Conservation (phyloP, 1,284 basidiomycete genomes). For the Farysia itapuensis region DNA sequence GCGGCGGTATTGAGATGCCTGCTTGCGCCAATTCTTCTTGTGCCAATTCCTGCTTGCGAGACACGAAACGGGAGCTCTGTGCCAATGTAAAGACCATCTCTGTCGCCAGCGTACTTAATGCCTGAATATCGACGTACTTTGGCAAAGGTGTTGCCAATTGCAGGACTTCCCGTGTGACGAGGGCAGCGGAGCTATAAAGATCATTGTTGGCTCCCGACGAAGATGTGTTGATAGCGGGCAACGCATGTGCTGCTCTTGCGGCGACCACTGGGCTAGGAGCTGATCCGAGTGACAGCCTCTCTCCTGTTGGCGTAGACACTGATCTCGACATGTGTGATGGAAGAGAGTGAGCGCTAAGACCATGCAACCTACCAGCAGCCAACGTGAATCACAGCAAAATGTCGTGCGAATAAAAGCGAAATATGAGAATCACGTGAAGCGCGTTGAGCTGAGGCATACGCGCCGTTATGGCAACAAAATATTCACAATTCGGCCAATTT, state of each 20-base stretch:
- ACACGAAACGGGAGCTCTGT: conserved; percentile 43
- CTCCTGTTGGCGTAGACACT: conserved; percentile 10
- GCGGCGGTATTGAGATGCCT: conserved; percentile 10
- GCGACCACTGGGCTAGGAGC: conserved; percentile 7
- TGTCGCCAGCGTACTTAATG: conserved; percentile 81
- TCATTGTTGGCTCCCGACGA: conserved; percentile 4
- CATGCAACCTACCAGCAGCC: too few relatives aligned
- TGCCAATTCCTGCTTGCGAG: conserved; percentile 63
- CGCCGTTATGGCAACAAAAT: too few relatives aligned
- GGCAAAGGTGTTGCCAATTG: conserved; percentile 60
- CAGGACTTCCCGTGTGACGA: conserved; percentile 46
- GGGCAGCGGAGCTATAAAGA: conserved; percentile 5
- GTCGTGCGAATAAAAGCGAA: too few relatives aligned
- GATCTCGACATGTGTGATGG: too few relatives aligned
- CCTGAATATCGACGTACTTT: conserved; percentile 70
- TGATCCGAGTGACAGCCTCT: conserved; percentile 26
- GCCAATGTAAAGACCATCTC: conserved; percentile 64
- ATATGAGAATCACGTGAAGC: too few relatives aligned
- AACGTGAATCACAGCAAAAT: too few relatives aligned
- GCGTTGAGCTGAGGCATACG: too few relatives aligned
- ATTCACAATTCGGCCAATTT: too few relatives aligned
- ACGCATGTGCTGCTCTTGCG: conserved; percentile 23
- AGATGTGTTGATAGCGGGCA: conserved; percentile 10
- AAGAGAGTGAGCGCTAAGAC: too few relatives aligned
- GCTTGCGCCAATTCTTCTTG: conserved; percentile 59